Evolutionary conservation across 345 rosid genomes (phyloP), one percentile per base, ranked within the genome.

Genomic region (Raphanus raphanistrum): DNA sequence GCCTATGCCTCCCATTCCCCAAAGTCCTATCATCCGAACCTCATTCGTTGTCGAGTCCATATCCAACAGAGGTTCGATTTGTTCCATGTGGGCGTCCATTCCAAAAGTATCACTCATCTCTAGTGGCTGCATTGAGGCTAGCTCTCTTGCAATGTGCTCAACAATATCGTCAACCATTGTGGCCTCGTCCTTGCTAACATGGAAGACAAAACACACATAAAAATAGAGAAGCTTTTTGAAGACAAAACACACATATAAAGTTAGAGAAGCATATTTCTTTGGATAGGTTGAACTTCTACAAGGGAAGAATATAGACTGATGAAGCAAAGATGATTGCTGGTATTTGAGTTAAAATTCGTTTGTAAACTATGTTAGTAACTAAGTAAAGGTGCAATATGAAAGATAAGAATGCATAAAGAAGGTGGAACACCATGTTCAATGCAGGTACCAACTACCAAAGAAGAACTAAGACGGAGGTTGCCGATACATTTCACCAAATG

Each of bases 21-120:
- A 75, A 6, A 75, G 36, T 0, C 79, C 79, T 66, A 74, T 65
- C 65, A 66, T 26, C 7, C 2, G 71, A 33, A 74, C 57, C 3
- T 72, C 41, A 7, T 54, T 6, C 1, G 54, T 13, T 32, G 63
- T 6, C 9, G 21, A n/a, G 12, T 68, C 29, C 10, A 66, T 29
- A 66, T 31, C 15, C 63, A 74, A 15, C 28, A 17, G 63, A 5
- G 3, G 7, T 26, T 4, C 1, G 54, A 74, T 33, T 5, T 17
- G 58, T 27, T 60, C 38, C 36, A 66, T 13, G 16, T 64, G 72
- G 0, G 36, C 32, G 5, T 65, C 65, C 52, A 74, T 74, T 5
- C 78, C 72, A 32, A 66, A 65, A 4, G 38, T 41, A 15, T 29
- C 36, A 8, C 5, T 0, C 54, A 48, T 48, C 54, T 48, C 54